Evolutionary conservation across 345 rosid species (phyloP).

Genomic region (Populus tremula): DNA sequence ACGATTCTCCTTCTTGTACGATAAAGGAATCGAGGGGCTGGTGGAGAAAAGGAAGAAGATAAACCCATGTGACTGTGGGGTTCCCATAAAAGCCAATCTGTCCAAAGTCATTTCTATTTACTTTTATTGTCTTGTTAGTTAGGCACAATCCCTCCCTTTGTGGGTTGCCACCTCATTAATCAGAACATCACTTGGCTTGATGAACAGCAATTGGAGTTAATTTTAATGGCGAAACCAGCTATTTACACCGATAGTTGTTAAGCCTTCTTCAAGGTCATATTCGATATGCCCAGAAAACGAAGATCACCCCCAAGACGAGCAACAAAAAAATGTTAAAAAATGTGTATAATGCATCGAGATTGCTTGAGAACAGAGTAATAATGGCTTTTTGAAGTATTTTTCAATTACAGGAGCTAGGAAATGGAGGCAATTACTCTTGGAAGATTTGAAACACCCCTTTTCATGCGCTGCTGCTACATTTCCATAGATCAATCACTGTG

Average conservation of each 20-base stretch:
- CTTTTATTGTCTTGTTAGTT: neutral
- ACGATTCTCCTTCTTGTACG: neutral
- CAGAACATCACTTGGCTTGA: neutral
- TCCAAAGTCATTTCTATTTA: neutral
- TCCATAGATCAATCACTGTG: neutral
- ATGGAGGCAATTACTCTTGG: neutral
- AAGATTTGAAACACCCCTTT: neutral
- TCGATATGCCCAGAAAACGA: too few species aligned
- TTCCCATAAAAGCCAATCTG: slow-evolving; percentile 1
- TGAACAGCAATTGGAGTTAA: neutral
- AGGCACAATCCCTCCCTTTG: neutral
- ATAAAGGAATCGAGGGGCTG: slow-evolving; percentile 15
- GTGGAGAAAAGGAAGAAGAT: neutral
- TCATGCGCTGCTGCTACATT: neutral
- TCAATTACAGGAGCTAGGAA: neutral
- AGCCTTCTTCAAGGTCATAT: too few species aligned
- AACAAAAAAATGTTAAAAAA: too few species aligned
- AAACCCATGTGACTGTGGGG: slow-evolving; percentile 37
- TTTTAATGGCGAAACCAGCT: too few species aligned
- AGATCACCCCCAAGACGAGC: too few species aligned
- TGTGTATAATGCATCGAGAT: too few species aligned
- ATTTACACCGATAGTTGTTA: too few species aligned
- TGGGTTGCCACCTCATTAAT: neutral
- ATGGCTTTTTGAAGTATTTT: too few species aligned
- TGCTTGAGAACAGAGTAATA: too few species aligned